Base-by-base conservation (phyloP, 2,329 filamentous ascomycete species). In the Colletotrichum eremochloae region DNA sequence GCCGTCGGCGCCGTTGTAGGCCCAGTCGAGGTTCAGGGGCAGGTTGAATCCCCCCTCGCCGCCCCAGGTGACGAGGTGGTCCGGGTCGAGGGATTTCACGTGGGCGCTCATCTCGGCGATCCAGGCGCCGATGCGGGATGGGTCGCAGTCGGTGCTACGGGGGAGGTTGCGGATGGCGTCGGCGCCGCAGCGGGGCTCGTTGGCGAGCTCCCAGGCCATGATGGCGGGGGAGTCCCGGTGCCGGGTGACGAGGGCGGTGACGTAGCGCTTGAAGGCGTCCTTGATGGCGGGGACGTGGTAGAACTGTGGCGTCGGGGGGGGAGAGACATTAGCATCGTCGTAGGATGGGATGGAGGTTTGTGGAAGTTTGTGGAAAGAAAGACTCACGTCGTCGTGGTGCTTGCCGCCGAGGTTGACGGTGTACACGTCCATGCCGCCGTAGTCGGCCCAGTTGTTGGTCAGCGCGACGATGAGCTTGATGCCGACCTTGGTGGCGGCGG, bases 191-290 rank as follows among this genome's bases (percentile, higher is more conserved):
- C 85, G 84, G 29, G 84, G 84, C 72, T 93, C 91, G 75, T 93
- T 93, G 68, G 85, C 88, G 1, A 93, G 82, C 76, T 93, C 91
- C 91, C 91, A 93, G 0, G 90, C 89, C 74, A 93, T 89, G 58
- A 93, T 85, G 0, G 91, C 86, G 0, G 87, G 81, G 0, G 88
- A 91, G 73, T 84, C 82, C 57, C 83, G 86, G 81, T 92, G 93
- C 14, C 91, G 84, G 29, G 81, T 86, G 2, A 93, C 86, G 8
- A 93, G 84, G 0, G 84, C 82, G 61, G 86, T 82, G 76, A 93
- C 86, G 77, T 93, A 93, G 60, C 82, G 84, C 75, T 88, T 88
- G 77, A 82, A 89, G 0, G 85, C 86, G 3, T 82, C 79, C 75
- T 87, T 88, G 78, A 89, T 88, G 36, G 79, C 79, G 15, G 86